Percentiles rank a stretch among this genome's conserved stretches.
These are phyloP conservation scores for Diaporthe vaccinii DNA, from an alignment of 2,329 filamentous ascomycete species.

Conservation along the genomic window DNA sequence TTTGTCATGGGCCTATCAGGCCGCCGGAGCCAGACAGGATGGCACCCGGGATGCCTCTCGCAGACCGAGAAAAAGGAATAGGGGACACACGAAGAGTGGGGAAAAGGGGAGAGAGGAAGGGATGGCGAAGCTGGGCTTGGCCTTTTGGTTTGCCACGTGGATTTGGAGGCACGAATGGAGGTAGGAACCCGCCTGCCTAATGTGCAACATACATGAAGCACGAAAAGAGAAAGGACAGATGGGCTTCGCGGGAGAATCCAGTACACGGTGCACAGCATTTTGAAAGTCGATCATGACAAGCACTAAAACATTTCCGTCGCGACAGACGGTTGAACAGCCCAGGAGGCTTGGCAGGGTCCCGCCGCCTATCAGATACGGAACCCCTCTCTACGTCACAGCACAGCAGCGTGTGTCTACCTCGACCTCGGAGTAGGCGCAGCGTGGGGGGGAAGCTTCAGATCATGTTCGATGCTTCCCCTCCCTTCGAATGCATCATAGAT, in stretches of 20 bases:
- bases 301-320: background rate
- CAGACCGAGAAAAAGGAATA: background rate
- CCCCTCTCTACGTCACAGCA: conserved; percentile 11
- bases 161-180: background rate
- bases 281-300: background rate
- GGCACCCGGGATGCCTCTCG: background rate
- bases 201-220: background rate
- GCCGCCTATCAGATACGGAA: background rate
- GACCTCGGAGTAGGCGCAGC: background rate
- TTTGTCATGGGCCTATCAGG: background rate
- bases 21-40: background rate
- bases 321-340: background rate
- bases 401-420: background rate
- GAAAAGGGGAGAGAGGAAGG: background rate
- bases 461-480: background rate
- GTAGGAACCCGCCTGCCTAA: background rate
- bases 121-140: background rate
- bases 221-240: background rate
- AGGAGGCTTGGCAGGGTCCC: conserved; percentile 20
- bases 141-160: background rate
- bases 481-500: conserved; percentile 1
- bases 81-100: background rate
- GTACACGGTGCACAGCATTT: conserved; percentile 3
- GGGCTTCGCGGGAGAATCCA: background rate
- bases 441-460: conserved; percentile 3